A percentile compares a stretch with the other conserved stretches of the same genome.
phyloP scores from a whole-genome alignment of 495 filamentous ascomycete genomes.

The Hypoxylon fragiforme region DNA sequence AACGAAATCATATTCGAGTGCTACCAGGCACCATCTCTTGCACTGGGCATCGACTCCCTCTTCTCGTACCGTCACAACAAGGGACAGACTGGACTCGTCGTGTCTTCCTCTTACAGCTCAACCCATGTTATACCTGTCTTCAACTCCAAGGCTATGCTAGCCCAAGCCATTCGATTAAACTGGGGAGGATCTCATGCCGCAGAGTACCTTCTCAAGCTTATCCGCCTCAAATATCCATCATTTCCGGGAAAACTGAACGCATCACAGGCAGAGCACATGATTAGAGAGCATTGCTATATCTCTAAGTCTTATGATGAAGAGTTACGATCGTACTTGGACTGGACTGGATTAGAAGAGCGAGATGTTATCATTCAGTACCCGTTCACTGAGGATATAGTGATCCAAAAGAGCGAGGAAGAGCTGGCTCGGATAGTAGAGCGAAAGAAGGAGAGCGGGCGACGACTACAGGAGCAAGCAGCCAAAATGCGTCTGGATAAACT shows the following conservation, averaged over 20 bases:
- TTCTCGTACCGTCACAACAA: conserved; percentile 93
- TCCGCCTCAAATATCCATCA: conserved; percentile 88
- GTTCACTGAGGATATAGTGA: conserved; percentile 83
- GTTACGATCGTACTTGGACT: conserved; percentile 73
- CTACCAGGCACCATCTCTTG: conserved; percentile 83
- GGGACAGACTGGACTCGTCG: conserved; percentile 83
- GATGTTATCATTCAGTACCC: conserved; percentile 90
- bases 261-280: conserved; percentile 81
- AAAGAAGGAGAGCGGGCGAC: conserved; percentile 86
- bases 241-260: conserved; percentile 84
- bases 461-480: conserved; percentile 93
- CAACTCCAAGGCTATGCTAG: conserved; percentile 77
- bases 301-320: conserved; percentile 81
- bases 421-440: conserved; percentile 84
- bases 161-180: conserved; percentile 83
- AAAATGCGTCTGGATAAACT: conserved; percentile 95
- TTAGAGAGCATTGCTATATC: conserved; percentile 89
- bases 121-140: conserved; percentile 96
- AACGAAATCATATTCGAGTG: conserved; percentile 95
- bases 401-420: conserved; percentile 92
- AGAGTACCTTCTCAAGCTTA: conserved; percentile 86
- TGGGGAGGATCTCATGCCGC: conserved; percentile 91
- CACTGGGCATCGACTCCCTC: conserved; percentile 92
- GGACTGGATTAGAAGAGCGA: conserved; percentile 84
- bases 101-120: conserved; percentile 88